Percentiles rank a stretch among this genome's conserved stretches.
phyloP scores from a whole-genome alignment of 805 yeast species.

The Saccharomyces kudriavzevii region DNA sequence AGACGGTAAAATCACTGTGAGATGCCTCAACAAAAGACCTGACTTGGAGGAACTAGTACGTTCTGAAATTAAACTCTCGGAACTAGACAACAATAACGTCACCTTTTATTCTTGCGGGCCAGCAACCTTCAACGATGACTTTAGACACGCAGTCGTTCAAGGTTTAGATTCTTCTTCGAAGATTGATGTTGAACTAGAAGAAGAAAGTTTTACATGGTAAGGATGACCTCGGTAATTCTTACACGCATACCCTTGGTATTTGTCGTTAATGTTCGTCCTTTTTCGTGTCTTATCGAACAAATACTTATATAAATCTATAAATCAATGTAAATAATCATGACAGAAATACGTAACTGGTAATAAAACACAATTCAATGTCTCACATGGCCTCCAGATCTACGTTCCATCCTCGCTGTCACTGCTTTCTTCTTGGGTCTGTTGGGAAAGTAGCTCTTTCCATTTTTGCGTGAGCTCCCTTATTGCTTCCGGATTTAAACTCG shows the following conservation, averaged over 20 bases:
- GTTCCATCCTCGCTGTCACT: conserved; percentile 7
- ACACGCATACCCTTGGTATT: neutral
- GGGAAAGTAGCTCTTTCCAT: conserved; percentile 41
- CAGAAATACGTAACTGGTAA: neutral
- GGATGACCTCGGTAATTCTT: neutral
- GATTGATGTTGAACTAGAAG: conserved; percentile 27
- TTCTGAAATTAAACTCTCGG: conserved; percentile 27
- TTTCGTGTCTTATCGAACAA: neutral
- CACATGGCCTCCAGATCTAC: neutral
- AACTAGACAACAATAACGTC: conserved; percentile 36
- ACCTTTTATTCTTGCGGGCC: conserved; percentile 60
- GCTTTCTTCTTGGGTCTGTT: conserved; percentile 20
- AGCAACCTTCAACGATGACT: conserved; percentile 46
- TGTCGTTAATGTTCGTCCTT: neutral
- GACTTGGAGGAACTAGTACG: conserved; percentile 33
- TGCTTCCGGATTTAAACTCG: conserved; percentile 57
- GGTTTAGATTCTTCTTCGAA: conserved; percentile 25
- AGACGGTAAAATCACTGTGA: conserved; percentile 8
- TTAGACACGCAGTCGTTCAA: conserved; percentile 41
- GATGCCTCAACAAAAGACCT: conserved; percentile 39
- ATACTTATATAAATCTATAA: neutral
- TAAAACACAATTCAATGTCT: neutral
- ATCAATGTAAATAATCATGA: neutral
- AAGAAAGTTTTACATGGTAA: conserved; percentile 31
- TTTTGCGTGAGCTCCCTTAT: conserved; percentile 61